Evolutionary conservation across 2,329 filamentous ascomycete species (phyloP).

Genomic region (Scedosporium dehoogii): DNA sequence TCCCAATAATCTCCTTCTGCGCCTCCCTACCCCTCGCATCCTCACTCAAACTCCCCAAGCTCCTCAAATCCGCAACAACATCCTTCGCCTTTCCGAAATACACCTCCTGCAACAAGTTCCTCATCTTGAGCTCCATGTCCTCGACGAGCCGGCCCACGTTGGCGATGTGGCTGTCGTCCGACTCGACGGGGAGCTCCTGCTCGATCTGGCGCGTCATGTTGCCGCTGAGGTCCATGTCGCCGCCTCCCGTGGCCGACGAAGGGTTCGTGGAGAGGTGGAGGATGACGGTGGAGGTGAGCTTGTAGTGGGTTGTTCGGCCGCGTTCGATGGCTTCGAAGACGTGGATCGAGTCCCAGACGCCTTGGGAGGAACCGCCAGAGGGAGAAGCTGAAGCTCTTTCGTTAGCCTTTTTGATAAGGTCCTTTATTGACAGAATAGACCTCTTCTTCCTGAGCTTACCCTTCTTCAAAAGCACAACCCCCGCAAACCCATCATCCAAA

Average conservation of each 20-base stretch:
- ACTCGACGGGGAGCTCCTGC: conserved; percentile 79
- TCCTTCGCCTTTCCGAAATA: conserved; percentile 99
- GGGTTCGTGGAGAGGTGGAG: conserved; percentile 61
- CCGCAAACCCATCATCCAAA: conserved; percentile 93
- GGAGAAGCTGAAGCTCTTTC: conserved; percentile 44
- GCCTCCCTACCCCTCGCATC: conserved; percentile 73
- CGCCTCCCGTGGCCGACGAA: conserved; percentile 43
- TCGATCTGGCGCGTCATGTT: conserved; percentile 98
- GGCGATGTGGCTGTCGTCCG: conserved; percentile 85
- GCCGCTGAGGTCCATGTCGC: conserved; percentile 83
- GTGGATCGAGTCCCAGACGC: conserved; percentile 96
- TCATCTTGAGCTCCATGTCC: conserved; percentile 99
- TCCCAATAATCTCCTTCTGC: conserved; percentile 78
- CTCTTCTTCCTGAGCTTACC: conserved; percentile 36
- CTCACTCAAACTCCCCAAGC: conserved; percentile 74
- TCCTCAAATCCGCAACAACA: conserved; percentile 89
- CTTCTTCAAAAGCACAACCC: conserved; percentile 93
- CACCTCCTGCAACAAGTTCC: conserved; percentile 94
- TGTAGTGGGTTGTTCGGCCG: conserved; percentile 88
- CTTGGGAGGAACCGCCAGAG: conserved; percentile 56
- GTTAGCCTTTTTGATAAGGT: neutral
- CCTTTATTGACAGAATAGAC: neutral
- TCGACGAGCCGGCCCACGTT: conserved; percentile 93
- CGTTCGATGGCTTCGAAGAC: conserved; percentile 95
- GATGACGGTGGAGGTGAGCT: conserved; percentile 94